Conservation (phyloP, 1,284 basidiomycete species). For the Polyporus tsugae region DNA sequence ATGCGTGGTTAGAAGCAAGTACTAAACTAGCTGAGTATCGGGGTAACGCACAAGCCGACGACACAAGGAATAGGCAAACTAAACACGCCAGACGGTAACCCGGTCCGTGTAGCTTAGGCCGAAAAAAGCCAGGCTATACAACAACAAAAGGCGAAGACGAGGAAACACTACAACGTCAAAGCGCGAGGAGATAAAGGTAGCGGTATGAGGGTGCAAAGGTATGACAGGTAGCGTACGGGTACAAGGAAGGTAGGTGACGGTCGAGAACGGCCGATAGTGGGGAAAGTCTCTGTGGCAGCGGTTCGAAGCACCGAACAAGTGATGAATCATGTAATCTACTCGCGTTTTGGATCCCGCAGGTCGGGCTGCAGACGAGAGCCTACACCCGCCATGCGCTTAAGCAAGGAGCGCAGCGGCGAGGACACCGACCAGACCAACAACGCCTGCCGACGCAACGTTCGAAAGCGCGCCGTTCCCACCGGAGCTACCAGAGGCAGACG, state of each 20-base stretch:
- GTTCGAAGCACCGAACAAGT: slow-evolving; percentile 25
- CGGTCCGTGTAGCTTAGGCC: slow-evolving; percentile 16
- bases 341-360: slow-evolving; percentile 22
- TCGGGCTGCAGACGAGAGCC: slow-evolving; percentile 1
- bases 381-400: slow-evolving; percentile 23
- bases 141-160: slow-evolving; percentile 16
- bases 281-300: slow-evolving; percentile 28
- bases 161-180: slow-evolving; percentile 24
- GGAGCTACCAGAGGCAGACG: slow-evolving; percentile 23
- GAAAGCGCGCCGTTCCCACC: slow-evolving; percentile 32
- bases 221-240: slow-evolving; percentile 22
- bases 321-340: slow-evolving; percentile 17
- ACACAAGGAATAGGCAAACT: neutral
- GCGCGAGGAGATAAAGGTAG: slow-evolving; percentile 15
- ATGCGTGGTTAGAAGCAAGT: neutral
- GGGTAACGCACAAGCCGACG: neutral
- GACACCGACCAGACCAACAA: slow-evolving; percentile 39
- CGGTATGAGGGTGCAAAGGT: slow-evolving; percentile 9
- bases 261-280: slow-evolving; percentile 24
- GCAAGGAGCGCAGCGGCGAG: slow-evolving; percentile 39
- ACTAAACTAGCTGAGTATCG: slow-evolving; percentile 8
- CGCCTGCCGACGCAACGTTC: slow-evolving; percentile 34
- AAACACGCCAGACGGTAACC: slow-evolving; percentile 5
- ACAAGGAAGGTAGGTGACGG: slow-evolving; percentile 29
- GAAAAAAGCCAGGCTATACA: slow-evolving; percentile 10